Evolutionary conservation across 192 early-diverging fungal genomes (phyloP).

Genomic region (Oehlia diaphana): DNA sequence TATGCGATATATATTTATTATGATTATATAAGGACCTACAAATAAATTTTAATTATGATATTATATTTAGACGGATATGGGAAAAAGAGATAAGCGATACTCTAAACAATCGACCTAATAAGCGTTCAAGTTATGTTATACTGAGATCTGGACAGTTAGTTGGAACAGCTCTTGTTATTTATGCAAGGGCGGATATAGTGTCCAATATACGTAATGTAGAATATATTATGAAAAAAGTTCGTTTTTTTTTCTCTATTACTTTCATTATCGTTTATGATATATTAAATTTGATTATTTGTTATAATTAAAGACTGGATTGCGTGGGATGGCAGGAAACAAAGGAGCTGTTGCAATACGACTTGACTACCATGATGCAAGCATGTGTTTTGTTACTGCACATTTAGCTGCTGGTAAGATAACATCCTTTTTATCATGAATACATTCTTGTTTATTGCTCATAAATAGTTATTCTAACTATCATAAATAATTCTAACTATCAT

Average conservation of each 20-base stretch:
- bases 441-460: background rate
- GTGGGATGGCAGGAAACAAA: slow-evolving; percentile 97
- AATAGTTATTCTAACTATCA: background rate
- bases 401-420: slow-evolving; percentile 77
- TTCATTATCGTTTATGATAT: background rate
- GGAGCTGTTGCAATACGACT: slow-evolving; percentile 92
- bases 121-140: slow-evolving; percentile 64
- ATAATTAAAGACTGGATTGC: slow-evolving; percentile 76
- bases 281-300: background rate
- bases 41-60: background rate
- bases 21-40: background rate
- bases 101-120: slow-evolving; percentile 43
- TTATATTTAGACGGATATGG: slow-evolving; percentile 39
- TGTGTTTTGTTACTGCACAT: slow-evolving; percentile 93
- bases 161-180: slow-evolving; percentile 87
- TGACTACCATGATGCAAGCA: slow-evolving; percentile 79
- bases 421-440: background rate
- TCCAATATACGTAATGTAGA: slow-evolving; percentile 80
- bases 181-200: slow-evolving; percentile 70
- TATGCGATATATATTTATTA: slow-evolving; percentile 36
- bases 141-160: slow-evolving; percentile 88
- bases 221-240: slow-evolving; percentile 75
- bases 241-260: background rate
- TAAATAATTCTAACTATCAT: slow-evolving; percentile 19
- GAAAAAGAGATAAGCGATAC: slow-evolving; percentile 53